These are phyloP conservation scores for Martiniozyma abietophila DNA, from an alignment of 805 yeast genomes.

Conservation along the genomic window DNA sequence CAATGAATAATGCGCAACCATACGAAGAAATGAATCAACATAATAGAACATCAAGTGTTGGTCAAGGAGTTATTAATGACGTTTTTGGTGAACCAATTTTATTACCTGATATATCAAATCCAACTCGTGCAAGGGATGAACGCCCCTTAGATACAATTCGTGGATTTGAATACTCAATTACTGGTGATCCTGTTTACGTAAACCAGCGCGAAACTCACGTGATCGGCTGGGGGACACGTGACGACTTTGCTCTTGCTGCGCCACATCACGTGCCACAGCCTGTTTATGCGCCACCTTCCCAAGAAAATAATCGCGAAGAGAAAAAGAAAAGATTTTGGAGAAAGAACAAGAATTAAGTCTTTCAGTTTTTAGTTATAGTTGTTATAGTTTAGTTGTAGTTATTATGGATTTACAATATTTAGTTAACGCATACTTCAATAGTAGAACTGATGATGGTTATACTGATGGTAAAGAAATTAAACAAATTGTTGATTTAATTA, in stretches of 20 bases:
- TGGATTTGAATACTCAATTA: slow-evolving; percentile 86
- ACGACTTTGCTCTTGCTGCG: slow-evolving; percentile 51
- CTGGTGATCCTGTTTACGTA: slow-evolving; percentile 73
- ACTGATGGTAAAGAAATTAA: not conserved
- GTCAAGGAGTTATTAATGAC: slow-evolving; percentile 51
- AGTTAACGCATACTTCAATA: slow-evolving; percentile 2
- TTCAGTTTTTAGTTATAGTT: no score
- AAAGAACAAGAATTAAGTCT: no score
- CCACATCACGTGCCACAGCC: slow-evolving; percentile 26
- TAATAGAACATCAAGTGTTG: slow-evolving; percentile 26
- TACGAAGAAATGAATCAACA: slow-evolving; percentile 54
- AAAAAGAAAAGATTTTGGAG: no score
- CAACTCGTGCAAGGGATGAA: slow-evolving; percentile 88
- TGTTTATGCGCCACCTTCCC: slow-evolving; percentile 46
- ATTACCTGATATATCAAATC: slow-evolving; percentile 83
- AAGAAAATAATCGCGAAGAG: no score
- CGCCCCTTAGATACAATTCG: slow-evolving; percentile 95
- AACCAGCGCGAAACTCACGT: slow-evolving; percentile 73
- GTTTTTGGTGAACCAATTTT: slow-evolving; percentile 76
- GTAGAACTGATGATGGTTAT: not conserved
- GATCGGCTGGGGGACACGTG: slow-evolving; percentile 81
- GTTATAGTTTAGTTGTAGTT: no score
- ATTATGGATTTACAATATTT: not conserved
- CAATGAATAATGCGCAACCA: slow-evolving; percentile 94
- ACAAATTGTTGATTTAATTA: slow-evolving; percentile 5